Conservation (phyloP, 2,329 filamentous ascomycete species). For the Trematosphaeria pertusa region DNA sequence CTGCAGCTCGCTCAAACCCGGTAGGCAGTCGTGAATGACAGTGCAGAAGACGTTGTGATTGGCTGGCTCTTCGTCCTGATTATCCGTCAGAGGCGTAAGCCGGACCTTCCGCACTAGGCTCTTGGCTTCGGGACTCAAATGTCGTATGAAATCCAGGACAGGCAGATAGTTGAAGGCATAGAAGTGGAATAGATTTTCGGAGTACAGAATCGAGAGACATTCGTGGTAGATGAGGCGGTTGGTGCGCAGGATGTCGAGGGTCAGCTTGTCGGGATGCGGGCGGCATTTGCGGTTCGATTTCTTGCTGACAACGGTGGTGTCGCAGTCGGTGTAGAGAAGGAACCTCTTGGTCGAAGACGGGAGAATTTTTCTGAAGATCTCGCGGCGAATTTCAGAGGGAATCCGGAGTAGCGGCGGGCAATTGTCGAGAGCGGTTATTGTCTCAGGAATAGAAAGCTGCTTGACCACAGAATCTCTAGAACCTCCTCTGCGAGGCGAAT, state of each 20-base stretch:
- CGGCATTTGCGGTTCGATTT: constrained; percentile 46
- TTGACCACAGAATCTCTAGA: constrained; percentile 43
- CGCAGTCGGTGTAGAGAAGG: constrained; percentile 55
- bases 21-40: constrained; percentile 47
- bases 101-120: constrained; percentile 46
- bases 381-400: constrained; percentile 47
- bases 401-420: constrained; percentile 47
- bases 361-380: constrained; percentile 48
- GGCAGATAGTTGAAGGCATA: constrained; percentile 49
- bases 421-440: constrained; percentile 44
- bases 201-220: constrained; percentile 47
- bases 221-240: constrained; percentile 49
- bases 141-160: constrained; percentile 48
- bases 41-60: constrained; percentile 48
- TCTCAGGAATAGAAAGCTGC: constrained; percentile 46
- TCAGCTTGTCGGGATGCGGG: constrained; percentile 42
- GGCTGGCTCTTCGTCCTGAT: constrained; percentile 41
- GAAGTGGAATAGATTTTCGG: constrained; percentile 49
- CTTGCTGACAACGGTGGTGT: constrained; percentile 46
- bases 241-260: constrained; percentile 45
- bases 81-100: constrained; percentile 46
- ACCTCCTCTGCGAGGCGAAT: constrained; percentile 29
- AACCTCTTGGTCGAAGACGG: constrained; percentile 51
- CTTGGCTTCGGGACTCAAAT: constrained; percentile 47
- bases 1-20: constrained; percentile 45